These are phyloP conservation scores for Reticulascus tulasneorum DNA, from an alignment of 2,329 filamentous ascomycete species.

Conservation along the genomic window DNA sequence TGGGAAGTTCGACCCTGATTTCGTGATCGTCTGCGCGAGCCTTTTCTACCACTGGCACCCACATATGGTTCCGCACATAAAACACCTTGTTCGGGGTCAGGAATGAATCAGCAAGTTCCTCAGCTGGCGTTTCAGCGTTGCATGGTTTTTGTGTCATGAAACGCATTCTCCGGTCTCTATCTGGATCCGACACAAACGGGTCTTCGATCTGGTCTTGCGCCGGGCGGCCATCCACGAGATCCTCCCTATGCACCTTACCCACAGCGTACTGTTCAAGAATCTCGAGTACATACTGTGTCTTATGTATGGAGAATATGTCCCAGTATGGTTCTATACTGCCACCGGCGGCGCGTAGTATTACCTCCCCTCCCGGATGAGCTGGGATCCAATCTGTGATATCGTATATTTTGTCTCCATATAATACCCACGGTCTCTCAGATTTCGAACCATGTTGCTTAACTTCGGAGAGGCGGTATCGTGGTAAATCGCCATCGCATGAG, in stretches of 20 bases:
- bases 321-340: conserved; percentile 47
- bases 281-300: conserved; percentile 43
- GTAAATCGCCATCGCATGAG: too few species aligned
- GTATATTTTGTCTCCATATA: conserved; percentile 41
- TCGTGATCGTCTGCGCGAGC: conserved; percentile 28
- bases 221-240: conserved; percentile 24
- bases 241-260: conserved; percentile 34
- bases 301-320: conserved; percentile 49
- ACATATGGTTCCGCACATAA: conserved; percentile 46
- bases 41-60: conserved; percentile 35
- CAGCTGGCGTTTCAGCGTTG: conserved; percentile 44
- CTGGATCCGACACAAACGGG: conserved; percentile 38
- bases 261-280: conserved; percentile 45
- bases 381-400: conserved; percentile 49
- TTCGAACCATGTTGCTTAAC: conserved; percentile 29
- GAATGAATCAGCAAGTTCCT: conserved; percentile 36
- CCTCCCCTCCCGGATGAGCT: conserved; percentile 45
- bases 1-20: conserved; percentile 37
- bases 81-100: conserved; percentile 39
- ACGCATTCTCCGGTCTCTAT: conserved; percentile 35
- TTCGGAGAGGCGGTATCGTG: conserved; percentile 24
- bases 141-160: conserved; percentile 39
- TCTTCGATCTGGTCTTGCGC: conserved; percentile 37
- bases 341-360: conserved; percentile 45
- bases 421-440: conserved; percentile 42